A percentile compares a stretch with the other conserved stretches of the same genome.
These are phyloP conservation scores for Cucurbita ficifolia DNA, from an alignment of 306 rosid species.

Conservation along the genomic window DNA sequence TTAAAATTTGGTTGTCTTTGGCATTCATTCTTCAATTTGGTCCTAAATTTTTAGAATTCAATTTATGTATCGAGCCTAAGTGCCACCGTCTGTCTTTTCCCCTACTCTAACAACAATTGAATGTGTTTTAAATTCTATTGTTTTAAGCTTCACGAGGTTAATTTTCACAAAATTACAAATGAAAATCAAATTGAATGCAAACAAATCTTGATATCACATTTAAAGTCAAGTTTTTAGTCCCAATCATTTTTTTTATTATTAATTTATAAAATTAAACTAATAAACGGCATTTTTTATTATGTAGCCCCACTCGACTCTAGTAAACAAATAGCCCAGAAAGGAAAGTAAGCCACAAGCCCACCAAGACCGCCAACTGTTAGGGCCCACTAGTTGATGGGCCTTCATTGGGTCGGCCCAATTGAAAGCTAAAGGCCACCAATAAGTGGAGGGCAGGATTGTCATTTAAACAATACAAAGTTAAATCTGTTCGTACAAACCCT, in stretches of 20 bases:
- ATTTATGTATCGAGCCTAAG: not conserved
- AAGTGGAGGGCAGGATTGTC: not conserved
- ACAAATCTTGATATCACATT: too few species aligned
- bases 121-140: not conserved
- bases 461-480: not conserved
- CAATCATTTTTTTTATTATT: too few species aligned
- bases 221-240: too few species aligned
- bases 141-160: not conserved
- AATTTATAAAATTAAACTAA: too few species aligned
- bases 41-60: not conserved
- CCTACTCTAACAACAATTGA: not conserved
- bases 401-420: not conserved
- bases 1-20: not conserved
- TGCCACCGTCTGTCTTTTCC: not conserved
- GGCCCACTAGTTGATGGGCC: not conserved
- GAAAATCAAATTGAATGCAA: not conserved
- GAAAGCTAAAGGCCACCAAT: not conserved
- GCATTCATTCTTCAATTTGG: not conserved
- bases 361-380: too few species aligned
- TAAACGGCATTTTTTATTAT: too few species aligned
- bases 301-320: too few species aligned
- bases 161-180: not conserved
- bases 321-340: too few species aligned
- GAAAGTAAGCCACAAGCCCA: too few species aligned
- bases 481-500: slow-evolving; percentile 13